These are phyloP conservation scores for Fusarium keratoplasticum DNA, from an alignment of 2,329 filamentous ascomycete species.

Conservation along the genomic window DNA sequence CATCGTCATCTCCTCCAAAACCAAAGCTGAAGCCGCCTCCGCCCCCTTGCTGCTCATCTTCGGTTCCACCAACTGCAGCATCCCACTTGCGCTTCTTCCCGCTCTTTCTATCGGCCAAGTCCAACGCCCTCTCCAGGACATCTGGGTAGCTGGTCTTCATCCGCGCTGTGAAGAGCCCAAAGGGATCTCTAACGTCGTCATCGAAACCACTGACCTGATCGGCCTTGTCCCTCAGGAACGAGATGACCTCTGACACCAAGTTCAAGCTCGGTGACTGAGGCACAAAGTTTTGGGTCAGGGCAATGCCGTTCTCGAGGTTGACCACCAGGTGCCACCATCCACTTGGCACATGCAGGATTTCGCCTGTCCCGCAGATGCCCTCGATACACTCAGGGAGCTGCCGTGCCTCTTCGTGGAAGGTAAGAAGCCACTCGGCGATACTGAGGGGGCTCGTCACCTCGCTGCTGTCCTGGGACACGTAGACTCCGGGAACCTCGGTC, in stretches of 20 bases:
- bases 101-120: conserved; percentile 71
- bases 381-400: conserved; percentile 81
- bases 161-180: conserved; percentile 77
- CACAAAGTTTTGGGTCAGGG: conserved; percentile 96
- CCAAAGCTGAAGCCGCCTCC: conserved; percentile 64
- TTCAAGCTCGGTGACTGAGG: conserved; percentile 66
- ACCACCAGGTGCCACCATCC: conserved; percentile 98
- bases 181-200: conserved; percentile 77
- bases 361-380: conserved; percentile 84
- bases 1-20: conserved; percentile 62
- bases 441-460: conserved; percentile 94
- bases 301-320: conserved; percentile 86
- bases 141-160: conserved; percentile 73
- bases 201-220: conserved; percentile 91
- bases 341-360: conserved; percentile 91
- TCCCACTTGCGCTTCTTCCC: conserved; percentile 90
- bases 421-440: conserved; percentile 95
- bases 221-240: conserved; percentile 83
- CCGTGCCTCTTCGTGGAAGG: conserved; percentile 88
- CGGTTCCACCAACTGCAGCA: conserved; percentile 66
- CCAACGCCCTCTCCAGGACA: conserved; percentile 73
- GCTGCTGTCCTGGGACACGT: conserved; percentile 87
- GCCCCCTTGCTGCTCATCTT: conserved; percentile 49
- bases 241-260: conserved; percentile 79
- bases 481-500: conserved; percentile 86